Evolutionary conservation across 2,329 filamentous ascomycete genomes (phyloP), one percentile per base, ranked within the genome.

Genomic region (Stylonectria norvegica): DNA sequence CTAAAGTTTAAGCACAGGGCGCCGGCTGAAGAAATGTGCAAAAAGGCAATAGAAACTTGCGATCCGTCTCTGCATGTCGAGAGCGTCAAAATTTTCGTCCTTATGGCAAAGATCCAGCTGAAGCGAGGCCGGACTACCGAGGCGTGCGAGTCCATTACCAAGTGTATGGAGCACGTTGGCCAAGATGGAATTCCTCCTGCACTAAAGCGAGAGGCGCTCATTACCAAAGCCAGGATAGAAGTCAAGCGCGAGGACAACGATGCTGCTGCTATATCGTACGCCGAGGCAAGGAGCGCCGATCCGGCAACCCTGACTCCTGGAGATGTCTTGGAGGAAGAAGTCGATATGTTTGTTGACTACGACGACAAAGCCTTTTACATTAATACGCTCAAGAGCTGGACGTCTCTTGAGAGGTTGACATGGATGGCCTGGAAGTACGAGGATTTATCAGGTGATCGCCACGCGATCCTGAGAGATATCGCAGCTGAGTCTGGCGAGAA

Each of bases 381-480:
- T 5, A 37, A 31, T 1, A 42, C 34, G 1, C 36, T 61, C 1
- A 61, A 59, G 28, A 27, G 20, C 0, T 61, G 55, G 56, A 54
- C 25, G 15, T 44, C 54, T 0, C 20, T 59, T 2, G 56, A 61
- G 27, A 47, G 56, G 2, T 43, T 61, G 3, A 57, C 55, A 0
- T 61, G 55, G 47, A 22, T 61, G 6, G 48, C 53, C 1, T 54
- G 48, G 22, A 33, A 53, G 1, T 60, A 57, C 11, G 27, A 23
- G 4, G 42, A 48, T 0, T 12, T 35, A 0, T 40, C 39, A 0
- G 29, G 15, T 2, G 31, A 45, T 1, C 31, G 54, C 2, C 47
- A 48, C 9, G 9, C 22, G 0, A 1, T 10, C 2, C 36, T 60
- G n/a, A 40, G 48, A 6, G 41, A 48, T 2, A 42, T 49, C 2